These are phyloP conservation scores for Ormosia semicastrata DNA, from an alignment of 306 rosid species.

Conservation along the genomic window DNA sequence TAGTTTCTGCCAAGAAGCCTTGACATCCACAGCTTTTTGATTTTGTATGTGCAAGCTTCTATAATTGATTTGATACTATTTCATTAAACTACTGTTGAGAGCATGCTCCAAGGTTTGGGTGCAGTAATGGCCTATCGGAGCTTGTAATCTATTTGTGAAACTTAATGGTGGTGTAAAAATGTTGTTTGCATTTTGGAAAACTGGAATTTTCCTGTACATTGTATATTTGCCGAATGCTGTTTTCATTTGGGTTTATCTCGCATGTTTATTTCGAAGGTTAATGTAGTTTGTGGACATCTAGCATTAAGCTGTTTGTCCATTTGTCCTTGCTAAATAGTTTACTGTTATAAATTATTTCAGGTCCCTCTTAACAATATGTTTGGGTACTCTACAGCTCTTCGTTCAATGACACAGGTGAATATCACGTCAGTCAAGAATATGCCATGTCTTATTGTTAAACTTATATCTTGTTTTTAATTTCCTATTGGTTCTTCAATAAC, in stretches of 20 bases:
- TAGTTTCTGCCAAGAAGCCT: neutral
- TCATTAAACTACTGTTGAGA: neutral
- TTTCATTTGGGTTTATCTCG: neutral
- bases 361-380: conserved; percentile 97
- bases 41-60: neutral
- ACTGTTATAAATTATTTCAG: conserved; percentile 43
- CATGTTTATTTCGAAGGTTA: neutral
- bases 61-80: neutral
- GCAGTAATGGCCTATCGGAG: neutral
- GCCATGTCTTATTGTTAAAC: neutral
- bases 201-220: neutral
- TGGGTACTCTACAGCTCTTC: conserved; percentile 88
- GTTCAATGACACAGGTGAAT: conserved; percentile 94
- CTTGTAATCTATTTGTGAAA: neutral
- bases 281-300: neutral
- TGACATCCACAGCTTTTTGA: neutral
- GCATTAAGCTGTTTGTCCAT: neutral
- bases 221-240: neutral
- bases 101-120: neutral
- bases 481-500: neutral
- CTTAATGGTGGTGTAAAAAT: neutral
- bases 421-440: neutral
- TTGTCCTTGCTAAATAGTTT: conserved; percentile 17
- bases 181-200: neutral
- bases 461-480: neutral